A percentile compares a stretch with the other conserved stretches of the same genome.
Evolutionary conservation across 2,329 filamentous ascomycete species (phyloP).

Genomic region (Ascomycota sp.): DNA sequence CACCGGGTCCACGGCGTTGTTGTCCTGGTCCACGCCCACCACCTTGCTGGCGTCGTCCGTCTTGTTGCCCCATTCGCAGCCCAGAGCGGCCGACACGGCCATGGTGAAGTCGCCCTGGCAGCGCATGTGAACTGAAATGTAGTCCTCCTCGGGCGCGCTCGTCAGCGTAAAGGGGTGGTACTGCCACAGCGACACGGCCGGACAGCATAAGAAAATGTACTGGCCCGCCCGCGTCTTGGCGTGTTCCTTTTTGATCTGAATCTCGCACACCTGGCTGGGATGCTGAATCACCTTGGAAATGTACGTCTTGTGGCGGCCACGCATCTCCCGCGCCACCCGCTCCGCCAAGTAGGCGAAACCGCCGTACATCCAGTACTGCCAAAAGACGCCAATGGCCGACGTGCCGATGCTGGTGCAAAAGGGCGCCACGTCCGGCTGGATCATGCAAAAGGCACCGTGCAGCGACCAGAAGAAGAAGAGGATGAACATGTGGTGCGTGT

Average conservation of each 20-base stretch:
- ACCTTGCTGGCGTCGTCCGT: slow-evolving; percentile 34
- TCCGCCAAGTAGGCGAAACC: slow-evolving; percentile 65
- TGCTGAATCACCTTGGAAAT: slow-evolving; percentile 80
- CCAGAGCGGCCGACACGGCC: slow-evolving; percentile 43
- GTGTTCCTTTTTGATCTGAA: slow-evolving; percentile 78
- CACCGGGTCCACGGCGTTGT: slow-evolving; percentile 39
- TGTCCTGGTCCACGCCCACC: slow-evolving; percentile 40
- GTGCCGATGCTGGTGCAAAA: slow-evolving; percentile 49
- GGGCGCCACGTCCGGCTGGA: slow-evolving; percentile 59
- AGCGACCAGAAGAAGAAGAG: slow-evolving; percentile 84
- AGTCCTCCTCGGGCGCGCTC: slow-evolving; percentile 71
- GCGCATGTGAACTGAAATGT: slow-evolving; percentile 69
- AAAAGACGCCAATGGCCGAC: slow-evolving; percentile 53
- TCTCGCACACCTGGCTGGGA: slow-evolving; percentile 71
- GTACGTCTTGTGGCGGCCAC: slow-evolving; percentile 62
- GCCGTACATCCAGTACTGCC: slow-evolving; percentile 76
- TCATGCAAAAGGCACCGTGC: slow-evolving; percentile 79
- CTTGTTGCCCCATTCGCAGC: slow-evolving; percentile 45
- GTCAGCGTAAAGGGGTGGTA: slow-evolving; percentile 76
- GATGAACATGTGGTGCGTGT: slow-evolving; percentile 71
- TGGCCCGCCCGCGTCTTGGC: slow-evolving; percentile 62
- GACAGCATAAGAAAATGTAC: slow-evolving; percentile 79
- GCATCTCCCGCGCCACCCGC: slow-evolving; percentile 53
- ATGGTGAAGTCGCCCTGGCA: slow-evolving; percentile 66
- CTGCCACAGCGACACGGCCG: slow-evolving; percentile 68